Evolutionary conservation across 345 rosid species (phyloP).

Genomic region (Trapa bicornis): DNA sequence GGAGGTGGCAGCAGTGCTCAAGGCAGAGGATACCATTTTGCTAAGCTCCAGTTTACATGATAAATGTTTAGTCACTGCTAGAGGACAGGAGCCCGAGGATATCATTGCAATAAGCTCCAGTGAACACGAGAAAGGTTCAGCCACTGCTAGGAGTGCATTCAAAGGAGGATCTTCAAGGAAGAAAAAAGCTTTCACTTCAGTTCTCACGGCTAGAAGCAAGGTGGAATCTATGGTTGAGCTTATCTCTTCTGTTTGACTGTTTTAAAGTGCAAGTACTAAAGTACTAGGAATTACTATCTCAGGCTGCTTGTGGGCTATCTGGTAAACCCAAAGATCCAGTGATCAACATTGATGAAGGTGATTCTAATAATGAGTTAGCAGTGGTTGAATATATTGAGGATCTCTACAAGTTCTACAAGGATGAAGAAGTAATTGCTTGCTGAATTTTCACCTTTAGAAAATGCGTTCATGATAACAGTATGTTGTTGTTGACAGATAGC

Average conservation of each 20-base stretch:
- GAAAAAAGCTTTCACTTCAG: slow-evolving; percentile 50
- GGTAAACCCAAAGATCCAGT: slow-evolving; percentile 22
- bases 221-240: slow-evolving; percentile 11
- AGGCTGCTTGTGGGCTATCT: slow-evolving; percentile 49
- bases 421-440: slow-evolving; percentile 33
- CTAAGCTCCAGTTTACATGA: slow-evolving; percentile 45
- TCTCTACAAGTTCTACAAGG: slow-evolving; percentile 68
- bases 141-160: slow-evolving; percentile 16
- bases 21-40: slow-evolving; percentile 27
- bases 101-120: slow-evolving; percentile 45
- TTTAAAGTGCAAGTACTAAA: neutral
- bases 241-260: neutral
- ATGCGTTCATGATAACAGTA: too few relatives aligned
- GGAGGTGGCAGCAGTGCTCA: slow-evolving; percentile 21
- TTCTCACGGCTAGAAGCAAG: slow-evolving; percentile 71
- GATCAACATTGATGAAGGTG: slow-evolving; percentile 56
- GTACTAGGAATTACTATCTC: neutral
- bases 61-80: slow-evolving; percentile 17
- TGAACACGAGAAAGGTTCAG: slow-evolving; percentile 24
- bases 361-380: slow-evolving; percentile 51
- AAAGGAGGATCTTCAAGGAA: slow-evolving; percentile 17
- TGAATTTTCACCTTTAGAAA: neutral
- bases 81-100: slow-evolving; percentile 14
- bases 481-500: neutral
- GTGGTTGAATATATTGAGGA: slow-evolving; percentile 85